Conservation (phyloP, 495 filamentous ascomycete genomes). For the Aspergillus incahuasiensis region DNA sequence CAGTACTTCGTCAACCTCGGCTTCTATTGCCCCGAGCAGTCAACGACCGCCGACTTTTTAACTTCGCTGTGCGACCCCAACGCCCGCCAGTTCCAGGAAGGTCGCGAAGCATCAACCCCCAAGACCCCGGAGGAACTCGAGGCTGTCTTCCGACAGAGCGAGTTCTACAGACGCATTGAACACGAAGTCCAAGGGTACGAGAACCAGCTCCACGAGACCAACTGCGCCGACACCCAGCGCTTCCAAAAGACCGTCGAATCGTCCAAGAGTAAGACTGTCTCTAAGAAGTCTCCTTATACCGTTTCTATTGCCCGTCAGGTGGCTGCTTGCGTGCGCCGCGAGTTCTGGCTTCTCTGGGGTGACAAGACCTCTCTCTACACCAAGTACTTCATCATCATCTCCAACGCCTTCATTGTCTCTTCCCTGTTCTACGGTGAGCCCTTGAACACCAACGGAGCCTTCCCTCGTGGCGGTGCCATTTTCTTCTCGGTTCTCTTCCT, state of each 20-base stretch:
- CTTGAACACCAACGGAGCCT: constrained; percentile 60
- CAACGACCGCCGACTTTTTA: constrained; percentile 70
- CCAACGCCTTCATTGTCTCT: constrained; percentile 69
- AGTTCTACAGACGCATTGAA: constrained; percentile 48
- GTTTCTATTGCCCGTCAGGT: constrained; percentile 67
- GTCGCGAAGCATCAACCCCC: constrained; percentile 58
- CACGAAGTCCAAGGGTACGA: constrained; percentile 59
- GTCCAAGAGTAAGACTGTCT: constrained; percentile 60
- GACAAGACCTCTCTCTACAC: constrained; percentile 70
- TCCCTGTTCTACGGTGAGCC: constrained; percentile 68
- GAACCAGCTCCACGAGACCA: constrained; percentile 51
- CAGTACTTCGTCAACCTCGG: constrained; percentile 68
- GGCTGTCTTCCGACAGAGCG: constrained; percentile 51
- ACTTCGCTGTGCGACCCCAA: constrained; percentile 72
- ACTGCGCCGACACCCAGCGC: constrained; percentile 58
- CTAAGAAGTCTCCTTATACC: constrained; percentile 65
- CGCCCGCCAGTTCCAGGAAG: constrained; percentile 61
- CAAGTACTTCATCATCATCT: constrained; percentile 72
- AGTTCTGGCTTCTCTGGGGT: constrained; percentile 72
- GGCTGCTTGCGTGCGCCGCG: constrained; percentile 62
- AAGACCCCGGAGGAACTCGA: constrained; percentile 62
- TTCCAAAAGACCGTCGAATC: constrained; percentile 68
- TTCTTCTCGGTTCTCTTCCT: constrained; percentile 75
- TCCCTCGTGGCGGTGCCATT: constrained; percentile 60
- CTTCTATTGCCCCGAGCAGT: constrained; percentile 60